A percentile compares a stretch with the other conserved stretches of the same genome.
These are phyloP conservation scores for Corylus avellana DNA, from an alignment of 306 rosid species.

Conservation along the genomic window DNA sequence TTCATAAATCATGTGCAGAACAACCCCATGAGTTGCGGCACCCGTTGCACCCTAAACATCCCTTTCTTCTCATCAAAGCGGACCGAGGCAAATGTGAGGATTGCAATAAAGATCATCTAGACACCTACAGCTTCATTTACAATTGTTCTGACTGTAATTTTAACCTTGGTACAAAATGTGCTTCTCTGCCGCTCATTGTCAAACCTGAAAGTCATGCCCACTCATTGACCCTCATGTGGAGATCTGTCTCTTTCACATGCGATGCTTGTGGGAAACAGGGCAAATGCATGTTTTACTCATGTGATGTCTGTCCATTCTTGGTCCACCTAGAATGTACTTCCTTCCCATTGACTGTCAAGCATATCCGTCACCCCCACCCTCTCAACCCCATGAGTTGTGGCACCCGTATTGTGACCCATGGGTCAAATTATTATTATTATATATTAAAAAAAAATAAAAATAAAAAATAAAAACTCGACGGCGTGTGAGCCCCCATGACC, in stretches of 20 bases:
- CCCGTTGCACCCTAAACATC: background rate
- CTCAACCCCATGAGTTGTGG: background rate
- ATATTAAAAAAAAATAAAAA: too few species aligned
- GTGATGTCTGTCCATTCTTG: background rate
- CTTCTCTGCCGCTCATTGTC: background rate
- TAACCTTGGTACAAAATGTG: background rate
- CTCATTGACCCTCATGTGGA: background rate
- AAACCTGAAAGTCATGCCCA: background rate
- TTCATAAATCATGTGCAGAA: background rate
- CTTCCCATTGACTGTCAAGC: background rate
- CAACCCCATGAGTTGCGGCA: background rate
- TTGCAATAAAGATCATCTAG: background rate
- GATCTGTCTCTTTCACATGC: background rate
- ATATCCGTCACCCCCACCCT: background rate
- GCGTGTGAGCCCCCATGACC: too few species aligned
- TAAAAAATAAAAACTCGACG: too few species aligned
- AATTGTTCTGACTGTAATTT: accelerated
- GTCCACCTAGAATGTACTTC: background rate
- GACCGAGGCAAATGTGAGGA: background rate
- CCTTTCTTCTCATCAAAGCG: too few species aligned
- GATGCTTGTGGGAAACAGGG: background rate
- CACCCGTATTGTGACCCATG: too few species aligned
- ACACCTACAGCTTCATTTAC: background rate
- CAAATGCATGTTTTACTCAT: background rate
- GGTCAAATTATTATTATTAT: too few species aligned